These are phyloP conservation scores for Phytophthora parvispora DNA, from an alignment of 352 stramenopile genomes.

Conservation along the genomic window DNA sequence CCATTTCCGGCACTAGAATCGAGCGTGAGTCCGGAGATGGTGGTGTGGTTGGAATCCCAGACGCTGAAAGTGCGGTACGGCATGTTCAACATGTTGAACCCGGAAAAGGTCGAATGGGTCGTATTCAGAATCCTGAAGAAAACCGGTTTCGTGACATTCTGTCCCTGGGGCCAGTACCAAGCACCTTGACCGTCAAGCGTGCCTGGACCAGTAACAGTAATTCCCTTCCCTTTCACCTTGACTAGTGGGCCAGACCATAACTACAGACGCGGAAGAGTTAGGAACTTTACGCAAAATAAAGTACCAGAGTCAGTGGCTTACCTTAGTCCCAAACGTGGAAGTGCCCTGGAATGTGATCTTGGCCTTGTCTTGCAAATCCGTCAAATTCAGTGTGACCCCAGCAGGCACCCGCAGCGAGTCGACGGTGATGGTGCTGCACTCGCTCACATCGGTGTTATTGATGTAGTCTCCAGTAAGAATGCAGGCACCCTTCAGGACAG, in stretches of 20 bases:
- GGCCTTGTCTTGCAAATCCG: neutral
- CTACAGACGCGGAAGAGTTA: neutral
- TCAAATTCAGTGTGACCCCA: neutral
- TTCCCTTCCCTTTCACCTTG: no score
- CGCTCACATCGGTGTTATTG: neutral
- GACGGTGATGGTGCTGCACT: neutral
- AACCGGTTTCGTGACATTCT: neutral
- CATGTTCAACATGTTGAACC: neutral
- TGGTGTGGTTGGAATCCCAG: neutral
- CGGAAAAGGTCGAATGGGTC: neutral
- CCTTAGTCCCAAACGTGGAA: constrained; percentile 1
- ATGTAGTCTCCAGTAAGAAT: neutral
- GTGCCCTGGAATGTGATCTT: neutral
- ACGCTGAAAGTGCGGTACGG: neutral
- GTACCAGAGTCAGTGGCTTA: neutral
- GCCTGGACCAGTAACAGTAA: neutral
- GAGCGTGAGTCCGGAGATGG: neutral
- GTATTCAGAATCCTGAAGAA: neutral
- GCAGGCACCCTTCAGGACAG: neutral
- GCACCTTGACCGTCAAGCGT: neutral
- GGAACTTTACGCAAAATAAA: neutral
- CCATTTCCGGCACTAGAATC: neutral
- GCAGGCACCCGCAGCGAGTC: neutral
- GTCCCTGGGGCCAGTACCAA: neutral
- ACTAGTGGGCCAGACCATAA: neutral